Evolutionary conservation across 2,329 filamentous ascomycete genomes (phyloP), one percentile per base, ranked within the genome.

Genomic region (Paecilomyces sp.): DNA sequence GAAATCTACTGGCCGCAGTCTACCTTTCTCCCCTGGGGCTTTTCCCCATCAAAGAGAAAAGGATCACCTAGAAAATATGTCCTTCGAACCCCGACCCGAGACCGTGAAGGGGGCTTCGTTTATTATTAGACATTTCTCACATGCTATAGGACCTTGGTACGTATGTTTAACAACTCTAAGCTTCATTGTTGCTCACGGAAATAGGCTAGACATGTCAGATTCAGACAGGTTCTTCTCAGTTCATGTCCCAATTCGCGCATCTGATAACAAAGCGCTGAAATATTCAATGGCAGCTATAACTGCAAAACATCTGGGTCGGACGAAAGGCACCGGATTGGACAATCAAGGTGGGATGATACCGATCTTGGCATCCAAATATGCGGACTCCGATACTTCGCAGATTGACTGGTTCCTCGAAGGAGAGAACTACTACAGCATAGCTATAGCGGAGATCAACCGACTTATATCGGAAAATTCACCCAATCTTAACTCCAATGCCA

Each of bases 371-470:
- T 75, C 75, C 3, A 83, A 81, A 73, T 81, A 85, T 66, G 66
- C 77, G 1, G 82, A 81, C 62, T 79, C 81, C 15, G 79, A 81
- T 56, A 69, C 75, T 0, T 67, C 70, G 24, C 68, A 76, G 22
- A 75, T 83, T 5, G 82, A 86, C 64, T 86, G 84, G 83, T 81
- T 79, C 59, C 82, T 85, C 66, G 84, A 85, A 62, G 83, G 80
- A 2, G 81, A 83, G 0, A 82, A 84, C 57, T 86, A 86, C 66
- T 86, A 86, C 68, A 83, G 85, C 62, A 77, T 78, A 62, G 82
- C 83, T 0, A 81, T 84, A n/a, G 81, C 82, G 2, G 75, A 83
- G 1, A 73, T 80, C 36, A 77, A 71, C 65, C 72, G 64, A 62
- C 72, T 64, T 55, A 76, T 60, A 60, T 75, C 63, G 59, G 68